phyloP scores from a whole-genome alignment of 2,329 filamentous ascomycete species.

The Sarocladiaceae sp. region DNA sequence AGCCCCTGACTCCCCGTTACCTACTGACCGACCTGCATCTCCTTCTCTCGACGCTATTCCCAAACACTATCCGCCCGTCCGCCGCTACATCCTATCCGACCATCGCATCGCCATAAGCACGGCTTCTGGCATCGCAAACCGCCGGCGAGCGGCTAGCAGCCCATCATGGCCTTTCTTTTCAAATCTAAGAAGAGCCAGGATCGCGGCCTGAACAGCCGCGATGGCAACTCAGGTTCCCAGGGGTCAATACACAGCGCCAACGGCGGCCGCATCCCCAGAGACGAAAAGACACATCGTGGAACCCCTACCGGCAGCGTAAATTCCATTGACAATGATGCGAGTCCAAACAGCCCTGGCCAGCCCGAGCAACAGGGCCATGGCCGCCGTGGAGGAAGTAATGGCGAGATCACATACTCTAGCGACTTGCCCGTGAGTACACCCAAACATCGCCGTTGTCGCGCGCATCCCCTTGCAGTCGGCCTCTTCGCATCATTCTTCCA shows the following conservation, averaged over 20 bases:
- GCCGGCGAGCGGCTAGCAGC: slow-evolving; percentile 32
- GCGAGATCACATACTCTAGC: slow-evolving; percentile 38
- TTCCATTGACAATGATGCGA: slow-evolving; percentile 60
- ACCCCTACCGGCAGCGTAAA: slow-evolving; percentile 74
- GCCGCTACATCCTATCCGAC: slow-evolving; percentile 4
- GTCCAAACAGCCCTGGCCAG: slow-evolving; percentile 50
- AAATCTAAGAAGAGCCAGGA: slow-evolving; percentile 71
- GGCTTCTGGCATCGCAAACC: slow-evolving; percentile 9
- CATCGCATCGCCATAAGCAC: slow-evolving; percentile 16
- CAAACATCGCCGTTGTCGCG: neutral
- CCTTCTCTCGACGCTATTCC: slow-evolving; percentile 14
- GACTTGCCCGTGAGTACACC: slow-evolving; percentile 13
- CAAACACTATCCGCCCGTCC: neutral
- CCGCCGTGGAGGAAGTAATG: slow-evolving; percentile 44
- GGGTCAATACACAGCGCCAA: slow-evolving; percentile 40
- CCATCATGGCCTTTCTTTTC: slow-evolving; percentile 73
- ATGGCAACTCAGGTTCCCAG: slow-evolving; percentile 42
- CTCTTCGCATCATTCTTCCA: slow-evolving; percentile 29
- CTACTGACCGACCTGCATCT: neutral
- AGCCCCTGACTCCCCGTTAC: too few relatives aligned
- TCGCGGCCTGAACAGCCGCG: slow-evolving; percentile 49
- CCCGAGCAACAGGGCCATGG: slow-evolving; percentile 32
- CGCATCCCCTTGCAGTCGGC: slow-evolving; percentile 27
- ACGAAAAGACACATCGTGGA: slow-evolving; percentile 57
- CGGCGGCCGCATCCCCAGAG: slow-evolving; percentile 38